These are phyloP conservation scores for Hanseniaspora opuntiae DNA, from an alignment of 805 yeast species.

Conservation along the genomic window DNA sequence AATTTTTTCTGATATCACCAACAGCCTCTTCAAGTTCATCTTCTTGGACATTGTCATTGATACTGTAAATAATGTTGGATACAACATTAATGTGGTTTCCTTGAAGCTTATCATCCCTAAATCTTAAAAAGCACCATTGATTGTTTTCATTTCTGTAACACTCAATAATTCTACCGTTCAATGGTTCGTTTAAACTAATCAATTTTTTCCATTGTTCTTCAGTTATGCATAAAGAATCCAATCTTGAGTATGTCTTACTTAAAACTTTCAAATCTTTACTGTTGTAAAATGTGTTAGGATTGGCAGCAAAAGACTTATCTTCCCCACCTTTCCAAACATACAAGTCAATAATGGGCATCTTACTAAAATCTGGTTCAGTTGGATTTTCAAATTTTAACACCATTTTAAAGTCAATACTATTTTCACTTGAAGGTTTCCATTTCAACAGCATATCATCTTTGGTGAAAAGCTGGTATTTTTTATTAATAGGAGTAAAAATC, in stretches of 20 bases:
- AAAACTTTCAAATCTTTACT: conserved; percentile 23
- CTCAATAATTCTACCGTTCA: conserved; percentile 81
- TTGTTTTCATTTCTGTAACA: conserved; percentile 55
- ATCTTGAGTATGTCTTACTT: conserved; percentile 45
- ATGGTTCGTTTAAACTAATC: conserved; percentile 59
- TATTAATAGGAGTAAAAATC: conserved; percentile 78
- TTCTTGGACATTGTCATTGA: conserved; percentile 70
- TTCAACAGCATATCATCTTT: conserved; percentile 77
- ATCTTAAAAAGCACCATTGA: conserved; percentile 73
- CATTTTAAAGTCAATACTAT: conserved; percentile 78
- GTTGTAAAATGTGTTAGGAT: conserved; percentile 24
- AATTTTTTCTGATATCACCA: conserved; percentile 40
- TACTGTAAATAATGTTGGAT: conserved; percentile 67
- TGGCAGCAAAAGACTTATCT: conserved; percentile 22
- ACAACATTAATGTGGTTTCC: conserved; percentile 79
- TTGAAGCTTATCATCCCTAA: conserved; percentile 81
- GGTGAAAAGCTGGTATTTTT: conserved; percentile 69
- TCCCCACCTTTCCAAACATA: conserved; percentile 65
- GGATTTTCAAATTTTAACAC: conserved; percentile 25
- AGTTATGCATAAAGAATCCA: conserved; percentile 45
- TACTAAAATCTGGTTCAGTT: conserved; percentile 48
- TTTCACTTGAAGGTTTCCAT: conserved; percentile 96
- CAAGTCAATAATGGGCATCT: conserved; percentile 56
- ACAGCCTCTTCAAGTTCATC: conserved; percentile 57
- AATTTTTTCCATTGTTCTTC: conserved; percentile 72